Percentiles rank a stretch among this genome's conserved stretches.
These are phyloP conservation scores for Mytilinidion resinicola DNA, from an alignment of 495 filamentous ascomycete genomes.

Conservation along the genomic window DNA sequence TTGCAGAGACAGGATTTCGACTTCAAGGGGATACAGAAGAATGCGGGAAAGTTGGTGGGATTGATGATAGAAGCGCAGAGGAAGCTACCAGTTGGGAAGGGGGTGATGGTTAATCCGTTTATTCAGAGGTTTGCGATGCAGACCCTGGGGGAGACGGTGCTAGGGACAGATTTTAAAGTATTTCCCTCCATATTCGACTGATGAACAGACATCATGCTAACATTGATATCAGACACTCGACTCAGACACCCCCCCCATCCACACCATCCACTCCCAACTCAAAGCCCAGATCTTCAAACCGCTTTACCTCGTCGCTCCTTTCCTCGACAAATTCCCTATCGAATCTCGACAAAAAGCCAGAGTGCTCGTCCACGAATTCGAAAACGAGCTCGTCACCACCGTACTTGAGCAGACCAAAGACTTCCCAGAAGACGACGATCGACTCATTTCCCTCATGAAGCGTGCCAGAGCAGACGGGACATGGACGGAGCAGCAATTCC, in stretches of 20 bases:
- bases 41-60: conserved; percentile 8
- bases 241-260: conserved; percentile 6
- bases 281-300: conserved; percentile 39
- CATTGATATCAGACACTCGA: too few species aligned
- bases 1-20: conserved; percentile 30
- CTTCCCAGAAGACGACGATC: too few species aligned
- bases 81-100: not conserved
- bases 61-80: conserved; percentile 8
- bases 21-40: conserved; percentile 8
- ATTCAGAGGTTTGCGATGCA: conserved; percentile 24
- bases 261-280: conserved; percentile 28
- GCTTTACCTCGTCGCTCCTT: conserved; percentile 37
- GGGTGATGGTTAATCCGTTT: conserved; percentile 10
- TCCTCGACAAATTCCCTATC: conserved; percentile 32
- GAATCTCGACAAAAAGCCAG: conserved; percentile 29
- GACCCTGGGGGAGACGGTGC: conserved; percentile 16
- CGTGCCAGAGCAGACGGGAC: too few species aligned
- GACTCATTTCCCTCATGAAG: too few species aligned
- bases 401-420: not conserved
- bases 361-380: conserved; percentile 28
- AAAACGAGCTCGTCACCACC: not conserved
- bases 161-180: conserved; percentile 12
- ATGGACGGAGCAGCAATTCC: too few species aligned
- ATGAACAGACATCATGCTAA: not conserved
- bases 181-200: too few species aligned